A percentile compares a stretch with the other conserved stretches of the same genome.
phyloP scores from a whole-genome alignment of 1,284 basidiomycete species.

The Sporisorium scitamineum region DNA sequence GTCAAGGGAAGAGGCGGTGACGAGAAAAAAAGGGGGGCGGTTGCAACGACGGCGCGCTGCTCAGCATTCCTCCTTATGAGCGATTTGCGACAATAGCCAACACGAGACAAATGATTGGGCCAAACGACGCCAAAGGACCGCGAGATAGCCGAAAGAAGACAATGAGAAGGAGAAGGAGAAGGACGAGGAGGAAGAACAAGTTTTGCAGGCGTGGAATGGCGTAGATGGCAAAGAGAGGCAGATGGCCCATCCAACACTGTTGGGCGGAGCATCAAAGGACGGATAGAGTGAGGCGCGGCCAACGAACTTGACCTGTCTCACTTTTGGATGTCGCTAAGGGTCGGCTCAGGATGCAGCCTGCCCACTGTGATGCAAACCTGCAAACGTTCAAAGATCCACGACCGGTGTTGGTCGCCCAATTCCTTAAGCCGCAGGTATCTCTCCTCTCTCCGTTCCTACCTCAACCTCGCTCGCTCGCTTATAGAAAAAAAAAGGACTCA shows the following conservation, averaged over 20 bases:
- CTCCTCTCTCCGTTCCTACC: background rate
- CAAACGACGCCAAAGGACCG: background rate
- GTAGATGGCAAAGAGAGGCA: background rate
- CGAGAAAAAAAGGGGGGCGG: background rate
- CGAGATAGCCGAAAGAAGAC: background rate
- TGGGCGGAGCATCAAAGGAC: background rate
- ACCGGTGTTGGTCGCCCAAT: background rate
- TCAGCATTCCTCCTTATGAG: background rate
- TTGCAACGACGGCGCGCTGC: background rate
- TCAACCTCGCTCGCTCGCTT: background rate
- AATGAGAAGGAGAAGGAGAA: background rate
- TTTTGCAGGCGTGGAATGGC: conserved; percentile 1
- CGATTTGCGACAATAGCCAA: background rate
- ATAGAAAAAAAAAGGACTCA: background rate
- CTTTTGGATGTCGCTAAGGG: background rate
- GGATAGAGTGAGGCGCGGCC: background rate
- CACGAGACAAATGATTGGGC: background rate
- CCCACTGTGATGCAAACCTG: background rate
- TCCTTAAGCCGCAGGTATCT: background rate
- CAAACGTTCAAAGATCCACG: background rate
- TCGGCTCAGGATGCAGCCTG: background rate
- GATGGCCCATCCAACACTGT: background rate
- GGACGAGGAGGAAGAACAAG: background rate
- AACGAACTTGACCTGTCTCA: background rate
- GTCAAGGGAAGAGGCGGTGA: background rate